A percentile compares a stretch with the other conserved stretches of the same genome.
Evolutionary conservation across 257 asterid species (phyloP).

Genomic region (Plantago major): DNA sequence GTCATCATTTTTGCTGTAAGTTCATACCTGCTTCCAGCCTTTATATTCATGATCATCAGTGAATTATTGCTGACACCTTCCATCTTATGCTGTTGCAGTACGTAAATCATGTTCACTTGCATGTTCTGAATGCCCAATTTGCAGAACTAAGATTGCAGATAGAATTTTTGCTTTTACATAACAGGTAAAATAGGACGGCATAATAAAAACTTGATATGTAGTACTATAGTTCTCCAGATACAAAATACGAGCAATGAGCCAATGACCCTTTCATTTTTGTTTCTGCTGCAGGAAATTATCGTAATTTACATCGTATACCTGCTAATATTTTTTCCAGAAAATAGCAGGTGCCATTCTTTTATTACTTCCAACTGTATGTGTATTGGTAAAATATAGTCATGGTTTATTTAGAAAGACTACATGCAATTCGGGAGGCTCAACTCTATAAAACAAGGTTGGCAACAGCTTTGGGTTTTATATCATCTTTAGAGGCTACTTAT

Average conservation of each 20-base stretch:
- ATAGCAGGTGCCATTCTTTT: slow-evolving; percentile 55
- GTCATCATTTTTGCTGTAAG: slow-evolving; percentile 98
- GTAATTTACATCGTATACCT: slow-evolving; percentile 26
- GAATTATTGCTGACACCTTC: slow-evolving; percentile 19
- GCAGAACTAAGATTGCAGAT: slow-evolving; percentile 69
- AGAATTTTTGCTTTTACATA: slow-evolving; percentile 80
- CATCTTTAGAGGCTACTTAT: no score
- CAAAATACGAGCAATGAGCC: not conserved
- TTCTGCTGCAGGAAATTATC: slow-evolving; percentile 47
- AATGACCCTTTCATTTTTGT: slow-evolving; percentile 10
- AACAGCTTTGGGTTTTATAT: no score
- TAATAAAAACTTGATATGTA: no score
- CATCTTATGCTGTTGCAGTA: slow-evolving; percentile 49
- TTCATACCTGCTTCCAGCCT: not conserved
- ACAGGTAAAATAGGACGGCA: no score
- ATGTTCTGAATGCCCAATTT: slow-evolving; percentile 84
- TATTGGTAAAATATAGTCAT: no score
- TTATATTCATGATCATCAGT: not conserved
- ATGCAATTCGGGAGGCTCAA: no score
- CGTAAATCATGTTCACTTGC: slow-evolving; percentile 95
- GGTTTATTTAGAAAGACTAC: no score
- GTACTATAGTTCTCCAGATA: not conserved
- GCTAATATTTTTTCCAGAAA: slow-evolving; percentile 28
- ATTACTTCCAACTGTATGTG: slow-evolving; percentile 44
- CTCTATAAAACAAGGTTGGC: no score